Conservation (phyloP, 805 yeast genomes). For the Monosporozyma yasuniensis region DNA sequence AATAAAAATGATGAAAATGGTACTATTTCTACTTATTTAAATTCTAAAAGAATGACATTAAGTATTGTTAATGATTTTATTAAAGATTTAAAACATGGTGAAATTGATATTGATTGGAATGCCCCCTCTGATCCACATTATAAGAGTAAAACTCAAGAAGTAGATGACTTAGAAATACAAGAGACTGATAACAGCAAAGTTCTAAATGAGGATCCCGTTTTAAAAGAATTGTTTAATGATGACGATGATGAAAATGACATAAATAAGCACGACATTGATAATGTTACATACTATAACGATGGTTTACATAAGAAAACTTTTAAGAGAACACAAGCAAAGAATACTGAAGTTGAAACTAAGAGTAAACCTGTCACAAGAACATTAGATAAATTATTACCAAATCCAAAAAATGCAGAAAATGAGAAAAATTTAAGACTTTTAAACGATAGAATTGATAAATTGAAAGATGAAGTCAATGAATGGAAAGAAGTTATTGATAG, state of each 20-base stretch:
- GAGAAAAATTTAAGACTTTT: constrained; percentile 18
- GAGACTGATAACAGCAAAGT: constrained; percentile 4
- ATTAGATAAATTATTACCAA: constrained; percentile 15
- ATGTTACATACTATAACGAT: constrained; percentile 5
- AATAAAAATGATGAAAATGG: background rate
- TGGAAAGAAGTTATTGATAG: constrained; percentile 22
- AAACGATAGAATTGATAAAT: constrained; percentile 15
- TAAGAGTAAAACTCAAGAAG: background rate
- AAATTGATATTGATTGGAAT: constrained; percentile 24
- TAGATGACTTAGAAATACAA: constrained; percentile 14
- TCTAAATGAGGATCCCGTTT: constrained; percentile 8
- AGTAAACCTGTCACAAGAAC: background rate
- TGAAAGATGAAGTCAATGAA: constrained; percentile 19
- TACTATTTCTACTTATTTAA: constrained; percentile 7
- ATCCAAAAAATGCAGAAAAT: constrained; percentile 26
- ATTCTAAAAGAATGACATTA: constrained; percentile 18
- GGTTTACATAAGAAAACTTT: constrained; percentile 5
- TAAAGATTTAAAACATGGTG: constrained; percentile 23
- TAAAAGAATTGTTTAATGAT: constrained; percentile 12
- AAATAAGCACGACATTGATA: constrained; percentile 2
- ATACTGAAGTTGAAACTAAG: background rate
- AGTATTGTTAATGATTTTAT: constrained; percentile 26
- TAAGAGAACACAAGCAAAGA: background rate
- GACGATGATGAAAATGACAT: constrained; percentile 7
- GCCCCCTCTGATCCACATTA: constrained; percentile 12